A percentile compares a stretch with the other conserved stretches of the same genome.
These are phyloP conservation scores for Crucihimalaya himalaica DNA, from an alignment of 345 rosid genomes.

Conservation along the genomic window DNA sequence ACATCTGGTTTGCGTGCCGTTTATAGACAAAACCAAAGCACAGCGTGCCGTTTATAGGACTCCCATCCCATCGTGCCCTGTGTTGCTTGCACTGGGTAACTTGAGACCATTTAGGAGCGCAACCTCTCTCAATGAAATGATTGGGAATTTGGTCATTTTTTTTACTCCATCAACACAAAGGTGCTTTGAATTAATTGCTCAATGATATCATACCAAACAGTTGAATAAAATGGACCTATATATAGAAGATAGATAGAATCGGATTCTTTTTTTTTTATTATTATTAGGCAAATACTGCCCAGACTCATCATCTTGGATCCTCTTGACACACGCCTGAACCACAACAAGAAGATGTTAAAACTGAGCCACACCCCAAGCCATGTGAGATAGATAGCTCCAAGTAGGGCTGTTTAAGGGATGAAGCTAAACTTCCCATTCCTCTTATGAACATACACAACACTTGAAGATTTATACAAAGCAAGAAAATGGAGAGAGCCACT, in stretches of 20 bases:
- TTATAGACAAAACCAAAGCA: background rate
- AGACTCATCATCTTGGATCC: constrained; percentile 70
- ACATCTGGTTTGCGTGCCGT: background rate
- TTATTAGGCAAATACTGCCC: constrained; percentile 55
- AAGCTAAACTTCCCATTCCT: background rate
- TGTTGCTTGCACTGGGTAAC: background rate
- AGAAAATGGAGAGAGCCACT: background rate
- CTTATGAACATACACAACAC: background rate
- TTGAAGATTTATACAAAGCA: background rate
- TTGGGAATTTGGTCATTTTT: background rate
- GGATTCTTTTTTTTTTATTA: background rate
- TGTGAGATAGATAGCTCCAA: background rate
- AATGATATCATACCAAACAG: background rate
- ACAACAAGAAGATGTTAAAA: background rate
- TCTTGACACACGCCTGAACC: constrained; percentile 78
- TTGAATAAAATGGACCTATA: background rate
- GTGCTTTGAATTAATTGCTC: background rate
- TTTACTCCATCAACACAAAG: background rate
- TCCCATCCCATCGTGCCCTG: background rate
- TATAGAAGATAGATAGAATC: background rate
- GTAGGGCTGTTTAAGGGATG: background rate
- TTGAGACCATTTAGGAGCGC: background rate
- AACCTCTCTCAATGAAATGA: background rate
- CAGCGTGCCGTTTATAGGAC: constrained; percentile 8
- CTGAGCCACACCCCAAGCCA: background rate